Evolutionary conservation across 306 rosid genomes (phyloP).

Genomic region (Gastrolobium bilobum): DNA sequence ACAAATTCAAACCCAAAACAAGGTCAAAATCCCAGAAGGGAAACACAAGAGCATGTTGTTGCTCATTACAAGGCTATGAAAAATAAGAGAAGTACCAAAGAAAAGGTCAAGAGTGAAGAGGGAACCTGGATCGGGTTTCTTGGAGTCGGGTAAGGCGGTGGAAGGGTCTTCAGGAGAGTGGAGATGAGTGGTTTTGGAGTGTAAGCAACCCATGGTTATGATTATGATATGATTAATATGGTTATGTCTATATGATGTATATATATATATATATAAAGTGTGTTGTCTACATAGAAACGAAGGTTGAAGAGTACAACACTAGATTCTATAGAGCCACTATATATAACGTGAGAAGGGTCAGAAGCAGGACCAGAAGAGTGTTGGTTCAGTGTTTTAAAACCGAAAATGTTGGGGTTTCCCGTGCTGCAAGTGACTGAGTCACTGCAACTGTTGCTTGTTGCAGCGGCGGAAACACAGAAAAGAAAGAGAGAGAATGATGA

Average conservation of each 20-base stretch:
- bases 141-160: slow-evolving; percentile 59
- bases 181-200: slow-evolving; percentile 75
- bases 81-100: not conserved
- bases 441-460: slow-evolving; percentile 46
- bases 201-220: slow-evolving; percentile 69
- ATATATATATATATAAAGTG: not conserved
- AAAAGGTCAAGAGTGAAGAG: not conserved
- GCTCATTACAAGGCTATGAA: not conserved
- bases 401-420: slow-evolving; percentile 26
- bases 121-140: slow-evolving; percentile 72
- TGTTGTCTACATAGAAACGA: slow-evolving; percentile 42
- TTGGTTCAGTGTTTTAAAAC: slow-evolving; percentile 28
- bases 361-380: not conserved
- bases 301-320: slow-evolving; percentile 17
- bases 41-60: not conserved
- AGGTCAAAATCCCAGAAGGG: not conserved
- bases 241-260: too few relatives aligned
- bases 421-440: slow-evolving; percentile 43
- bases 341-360: too few relatives aligned
- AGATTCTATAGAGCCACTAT: not conserved
- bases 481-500: slow-evolving; percentile 32
- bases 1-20: not conserved
- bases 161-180: slow-evolving; percentile 77
- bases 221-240: not conserved
- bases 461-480: slow-evolving; percentile 49